These are phyloP conservation scores for Ceratocystis cubensis DNA, from an alignment of 2,329 filamentous ascomycete genomes.

Conservation along the genomic window DNA sequence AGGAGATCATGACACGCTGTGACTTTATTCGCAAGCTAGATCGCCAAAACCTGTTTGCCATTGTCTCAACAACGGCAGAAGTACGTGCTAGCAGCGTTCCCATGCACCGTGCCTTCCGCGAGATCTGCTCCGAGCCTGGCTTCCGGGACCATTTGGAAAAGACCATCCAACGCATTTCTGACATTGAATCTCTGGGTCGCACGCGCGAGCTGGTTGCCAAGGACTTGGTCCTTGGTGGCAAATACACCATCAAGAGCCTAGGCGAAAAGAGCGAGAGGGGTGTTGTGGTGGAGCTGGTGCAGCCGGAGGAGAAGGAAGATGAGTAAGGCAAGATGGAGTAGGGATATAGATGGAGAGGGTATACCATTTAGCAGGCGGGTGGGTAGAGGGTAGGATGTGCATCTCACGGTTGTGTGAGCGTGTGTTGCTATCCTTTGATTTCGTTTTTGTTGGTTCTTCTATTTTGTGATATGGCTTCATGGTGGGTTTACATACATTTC, in stretches of 20 bases:
- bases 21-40: slow-evolving; percentile 93
- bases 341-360: neutral
- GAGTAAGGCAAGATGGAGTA: neutral
- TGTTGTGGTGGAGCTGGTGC: slow-evolving; percentile 34
- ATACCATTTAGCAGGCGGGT: no score
- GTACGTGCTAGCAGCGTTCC: slow-evolving; percentile 90
- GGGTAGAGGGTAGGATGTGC: no score
- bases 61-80: slow-evolving; percentile 63
- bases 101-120: slow-evolving; percentile 84
- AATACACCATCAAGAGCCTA: slow-evolving; percentile 51
- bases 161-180: slow-evolving; percentile 74
- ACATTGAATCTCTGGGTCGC: slow-evolving; percentile 82
- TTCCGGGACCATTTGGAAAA: slow-evolving; percentile 74
- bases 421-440: neutral
- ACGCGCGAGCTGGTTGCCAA: slow-evolving; percentile 95
- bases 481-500: slow-evolving; percentile 1
- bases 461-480: slow-evolving; percentile 5
- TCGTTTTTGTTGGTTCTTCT: neutral
- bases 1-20: slow-evolving; percentile 86
- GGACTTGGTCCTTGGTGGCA: slow-evolving; percentile 74
- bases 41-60: slow-evolving; percentile 88
- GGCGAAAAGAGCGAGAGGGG: slow-evolving; percentile 26
- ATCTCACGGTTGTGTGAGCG: neutral
- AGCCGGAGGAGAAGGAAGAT: slow-evolving; percentile 29
- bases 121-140: slow-evolving; percentile 63